Evolutionary conservation across 345 rosid species (phyloP).

Genomic region (Firmiana major): DNA sequence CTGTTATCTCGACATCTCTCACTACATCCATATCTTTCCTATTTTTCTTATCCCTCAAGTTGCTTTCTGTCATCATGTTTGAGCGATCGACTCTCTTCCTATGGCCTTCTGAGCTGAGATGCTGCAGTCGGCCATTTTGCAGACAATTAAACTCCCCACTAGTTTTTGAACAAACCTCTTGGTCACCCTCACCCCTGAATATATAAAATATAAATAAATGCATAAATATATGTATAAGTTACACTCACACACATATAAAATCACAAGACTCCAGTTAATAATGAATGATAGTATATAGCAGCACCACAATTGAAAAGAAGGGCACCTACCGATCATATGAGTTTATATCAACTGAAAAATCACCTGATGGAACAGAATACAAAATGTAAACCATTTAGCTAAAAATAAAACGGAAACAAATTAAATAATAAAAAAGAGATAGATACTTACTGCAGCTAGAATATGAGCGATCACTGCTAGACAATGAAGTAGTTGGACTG

Average conservation of each 20-base stretch:
- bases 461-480: constrained; percentile 55
- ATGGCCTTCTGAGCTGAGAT: constrained; percentile 26
- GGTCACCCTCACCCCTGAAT: constrained; percentile 52
- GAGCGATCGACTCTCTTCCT: constrained; percentile 30
- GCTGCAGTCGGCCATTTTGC: constrained; percentile 27
- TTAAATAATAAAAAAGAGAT: neutral
- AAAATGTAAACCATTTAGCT: constrained; percentile 13
- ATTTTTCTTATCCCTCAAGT: constrained; percentile 16
- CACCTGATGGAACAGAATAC: constrained; percentile 45
- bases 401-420: constrained; percentile 8
- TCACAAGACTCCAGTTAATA: neutral
- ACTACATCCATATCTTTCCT: constrained; percentile 25
- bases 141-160: constrained; percentile 30
- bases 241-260: neutral
- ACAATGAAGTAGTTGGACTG: constrained; percentile 58
- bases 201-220: neutral
- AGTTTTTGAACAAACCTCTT: constrained; percentile 41
- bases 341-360: constrained; percentile 64
- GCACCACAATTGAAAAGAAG: neutral
- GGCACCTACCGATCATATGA: constrained; percentile 44
- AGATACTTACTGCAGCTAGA: constrained; percentile 59
- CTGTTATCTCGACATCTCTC: constrained; percentile 42
- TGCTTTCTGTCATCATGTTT: constrained; percentile 27
- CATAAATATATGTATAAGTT: neutral
- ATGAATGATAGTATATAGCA: neutral